Evolutionary conservation across 129 eudicot species (phyloP).

Genomic region (Solidago caesia): DNA sequence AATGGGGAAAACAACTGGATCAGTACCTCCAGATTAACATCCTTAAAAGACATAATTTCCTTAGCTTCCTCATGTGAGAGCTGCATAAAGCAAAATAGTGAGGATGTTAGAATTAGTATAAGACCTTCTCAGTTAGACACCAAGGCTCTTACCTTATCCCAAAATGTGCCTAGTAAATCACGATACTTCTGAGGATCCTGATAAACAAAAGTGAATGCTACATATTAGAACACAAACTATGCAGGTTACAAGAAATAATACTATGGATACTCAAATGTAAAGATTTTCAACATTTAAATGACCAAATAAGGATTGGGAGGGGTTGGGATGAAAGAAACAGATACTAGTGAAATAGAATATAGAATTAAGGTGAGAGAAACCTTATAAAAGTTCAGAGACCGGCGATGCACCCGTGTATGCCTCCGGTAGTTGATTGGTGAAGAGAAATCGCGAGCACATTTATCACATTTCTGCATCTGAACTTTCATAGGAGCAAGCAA

Average conservation of each 20-base stretch:
- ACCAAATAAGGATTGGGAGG: neutral
- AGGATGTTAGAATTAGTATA: conserved; percentile 3
- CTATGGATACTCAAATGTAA: neutral
- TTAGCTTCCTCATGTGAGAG: conserved; percentile 60
- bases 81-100: conserved; percentile 39
- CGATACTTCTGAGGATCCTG: conserved; percentile 67
- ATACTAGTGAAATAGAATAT: neutral
- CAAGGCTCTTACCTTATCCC: conserved; percentile 68
- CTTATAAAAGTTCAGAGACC: conserved; percentile 65
- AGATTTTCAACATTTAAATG: neutral
- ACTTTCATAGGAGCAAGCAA: conserved; percentile 60
- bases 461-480: conserved; percentile 83
- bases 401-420: conserved; percentile 72
- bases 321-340: neutral
- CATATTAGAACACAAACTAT: neutral
- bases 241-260: neutral
- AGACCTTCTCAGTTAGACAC: neutral
- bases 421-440: conserved; percentile 68
- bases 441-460: conserved; percentile 71
- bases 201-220: conserved; percentile 11
- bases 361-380: conserved; percentile 26
- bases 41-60: conserved; percentile 56
- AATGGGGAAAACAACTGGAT: neutral
- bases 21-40: conserved; percentile 65
- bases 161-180: conserved; percentile 55